Conservation (phyloP, 2,329 filamentous ascomycete species). For the Colletotrichum theobromicola region DNA sequence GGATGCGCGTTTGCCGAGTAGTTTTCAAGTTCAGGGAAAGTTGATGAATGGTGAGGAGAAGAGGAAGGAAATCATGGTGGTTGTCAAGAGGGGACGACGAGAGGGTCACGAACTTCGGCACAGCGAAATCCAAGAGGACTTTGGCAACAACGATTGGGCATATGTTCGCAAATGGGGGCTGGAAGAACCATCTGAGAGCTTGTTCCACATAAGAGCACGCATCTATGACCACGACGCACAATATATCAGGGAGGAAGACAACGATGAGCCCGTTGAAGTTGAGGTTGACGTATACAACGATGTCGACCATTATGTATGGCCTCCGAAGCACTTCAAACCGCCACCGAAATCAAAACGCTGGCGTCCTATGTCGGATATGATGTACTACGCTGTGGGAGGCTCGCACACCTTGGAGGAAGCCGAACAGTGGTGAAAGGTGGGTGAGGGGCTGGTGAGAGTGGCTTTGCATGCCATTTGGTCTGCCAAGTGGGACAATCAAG, state of each 20-base stretch:
- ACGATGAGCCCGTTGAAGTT: neutral
- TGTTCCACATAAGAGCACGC: neutral
- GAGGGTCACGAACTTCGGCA: neutral
- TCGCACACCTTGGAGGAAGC: neutral
- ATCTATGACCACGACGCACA: neutral
- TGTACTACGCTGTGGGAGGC: neutral
- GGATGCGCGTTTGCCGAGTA: neutral
- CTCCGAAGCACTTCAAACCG: neutral
- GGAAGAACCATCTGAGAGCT: neutral
- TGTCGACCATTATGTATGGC: neutral
- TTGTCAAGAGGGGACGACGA: neutral
- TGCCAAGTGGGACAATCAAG: neutral
- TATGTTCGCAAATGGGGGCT: neutral
- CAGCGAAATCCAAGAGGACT: neutral
- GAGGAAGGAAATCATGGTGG: neutral
- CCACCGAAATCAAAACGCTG: neutral
- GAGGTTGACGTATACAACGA: neutral
- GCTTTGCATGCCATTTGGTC: neutral
- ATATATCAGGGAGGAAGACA: neutral
- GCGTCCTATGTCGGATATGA: neutral
- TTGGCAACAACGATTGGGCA: neutral
- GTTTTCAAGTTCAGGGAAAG: neutral
- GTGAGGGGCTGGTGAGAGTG: neutral
- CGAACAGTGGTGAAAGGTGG: neutral
- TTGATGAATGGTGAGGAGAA: neutral